phyloP scores from a whole-genome alignment of 2,329 filamentous ascomycete genomes.

The Alternaria viburni region DNA sequence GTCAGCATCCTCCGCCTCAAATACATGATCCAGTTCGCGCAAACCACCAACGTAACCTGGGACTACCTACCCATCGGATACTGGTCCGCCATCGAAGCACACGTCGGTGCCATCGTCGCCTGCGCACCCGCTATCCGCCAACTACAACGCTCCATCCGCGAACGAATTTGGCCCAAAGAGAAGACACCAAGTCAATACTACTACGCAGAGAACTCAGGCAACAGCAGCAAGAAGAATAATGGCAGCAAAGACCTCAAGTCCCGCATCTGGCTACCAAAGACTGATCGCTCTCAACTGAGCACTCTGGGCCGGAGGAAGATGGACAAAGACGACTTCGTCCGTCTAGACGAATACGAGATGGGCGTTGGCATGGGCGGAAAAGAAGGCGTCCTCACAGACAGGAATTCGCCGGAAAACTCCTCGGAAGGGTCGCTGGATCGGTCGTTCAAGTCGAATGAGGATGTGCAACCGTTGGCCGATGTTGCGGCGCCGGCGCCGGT shows the following conservation, averaged over 20 bases:
- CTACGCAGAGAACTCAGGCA: neutral
- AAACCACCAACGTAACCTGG: conserved; percentile 50
- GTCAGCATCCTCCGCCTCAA: conserved; percentile 53
- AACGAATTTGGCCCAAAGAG: conserved; percentile 1
- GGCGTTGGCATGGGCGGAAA: neutral
- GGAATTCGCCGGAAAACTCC: neutral
- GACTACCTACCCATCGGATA: conserved; percentile 38
- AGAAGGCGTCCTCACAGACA: neutral
- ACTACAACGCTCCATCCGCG: conserved; percentile 13
- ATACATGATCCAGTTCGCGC: conserved; percentile 52
- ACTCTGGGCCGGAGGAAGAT: neutral
- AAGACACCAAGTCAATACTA: neutral
- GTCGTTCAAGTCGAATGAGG: neutral
- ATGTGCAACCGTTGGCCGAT: neutral
- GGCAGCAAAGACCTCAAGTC: neutral
- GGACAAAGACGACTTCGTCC: conserved; percentile 5
- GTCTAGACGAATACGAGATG: conserved; percentile 1
- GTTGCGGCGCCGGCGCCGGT: neutral
- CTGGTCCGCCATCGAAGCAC: conserved; percentile 35
- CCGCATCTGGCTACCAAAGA: neutral
- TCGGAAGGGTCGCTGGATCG: conserved; percentile 1
- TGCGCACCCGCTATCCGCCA: conserved; percentile 24
- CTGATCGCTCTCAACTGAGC: neutral
- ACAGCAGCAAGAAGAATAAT: neutral
- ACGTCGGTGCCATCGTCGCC: conserved; percentile 35